Evolutionary conservation across 164 flowering plant species (phyloP).

Genomic region (Liriodendron chinense): DNA sequence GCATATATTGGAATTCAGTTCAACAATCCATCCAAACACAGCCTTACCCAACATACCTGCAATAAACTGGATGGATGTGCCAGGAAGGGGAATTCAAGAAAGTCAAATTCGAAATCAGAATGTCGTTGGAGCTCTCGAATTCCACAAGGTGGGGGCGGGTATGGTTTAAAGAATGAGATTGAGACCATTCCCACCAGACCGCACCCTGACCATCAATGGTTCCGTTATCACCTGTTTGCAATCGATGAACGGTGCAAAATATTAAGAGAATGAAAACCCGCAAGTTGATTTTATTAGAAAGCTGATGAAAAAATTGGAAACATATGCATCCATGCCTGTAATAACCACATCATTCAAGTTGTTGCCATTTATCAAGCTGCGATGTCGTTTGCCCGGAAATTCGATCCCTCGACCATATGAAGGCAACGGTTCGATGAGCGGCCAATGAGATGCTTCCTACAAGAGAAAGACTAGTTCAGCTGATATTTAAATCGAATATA

Average conservation of each 20-base stretch:
- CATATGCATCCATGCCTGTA: conserved; percentile 47
- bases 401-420: conserved; percentile 90
- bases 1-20: too few relatives aligned
- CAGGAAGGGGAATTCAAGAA: conserved; percentile 78
- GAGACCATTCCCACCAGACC: conserved; percentile 82
- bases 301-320: background rate
- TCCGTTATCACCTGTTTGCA: conserved; percentile 73
- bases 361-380: conserved; percentile 69
- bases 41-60: conserved; percentile 49
- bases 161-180: conserved; percentile 56
- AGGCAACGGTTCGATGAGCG: conserved; percentile 60
- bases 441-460: conserved; percentile 69
- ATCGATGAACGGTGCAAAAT: background rate
- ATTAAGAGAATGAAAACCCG: background rate
- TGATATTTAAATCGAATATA: too few relatives aligned
- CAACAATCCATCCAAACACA: background rate
- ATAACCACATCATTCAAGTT: conserved; percentile 67
- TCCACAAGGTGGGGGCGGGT: conserved; percentile 96
- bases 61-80: conserved; percentile 83
- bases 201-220: conserved; percentile 93
- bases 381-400: conserved; percentile 63
- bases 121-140: conserved; percentile 40
- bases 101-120: conserved; percentile 74
- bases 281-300: background rate
- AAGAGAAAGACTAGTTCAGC: too few relatives aligned